Conservation (phyloP, 2,329 filamentous ascomycete genomes). For the Alternaria triticimaculans region DNA sequence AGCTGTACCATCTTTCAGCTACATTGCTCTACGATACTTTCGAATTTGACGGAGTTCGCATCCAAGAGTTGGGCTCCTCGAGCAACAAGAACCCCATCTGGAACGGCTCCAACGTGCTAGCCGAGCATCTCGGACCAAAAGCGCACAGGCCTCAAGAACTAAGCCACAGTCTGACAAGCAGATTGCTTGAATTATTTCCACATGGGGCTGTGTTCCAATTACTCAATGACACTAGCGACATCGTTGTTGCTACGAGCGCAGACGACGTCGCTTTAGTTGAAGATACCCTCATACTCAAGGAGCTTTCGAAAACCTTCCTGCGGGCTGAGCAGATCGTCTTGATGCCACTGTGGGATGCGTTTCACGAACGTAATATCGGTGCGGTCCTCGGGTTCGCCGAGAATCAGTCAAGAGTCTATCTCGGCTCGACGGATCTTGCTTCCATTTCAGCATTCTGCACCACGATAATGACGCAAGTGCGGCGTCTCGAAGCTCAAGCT, state of each 20-base stretch:
- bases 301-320: conserved; percentile 1
- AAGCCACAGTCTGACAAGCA: neutral
- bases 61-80: conserved; percentile 4
- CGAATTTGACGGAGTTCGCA: conserved; percentile 11
- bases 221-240: neutral
- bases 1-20: conserved; percentile 5
- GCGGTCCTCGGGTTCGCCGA: conserved; percentile 10
- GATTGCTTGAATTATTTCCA: conserved; percentile 2
- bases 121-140: conserved; percentile 2
- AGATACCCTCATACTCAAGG: neutral
- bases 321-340: conserved; percentile 3
- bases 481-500: conserved; percentile 11
- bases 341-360: conserved; percentile 12
- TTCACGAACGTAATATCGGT: conserved; percentile 11
- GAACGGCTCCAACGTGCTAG: conserved; percentile 9
- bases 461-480: conserved; percentile 13
- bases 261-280: neutral
- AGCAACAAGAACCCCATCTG: conserved; percentile 8
- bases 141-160: neutral
- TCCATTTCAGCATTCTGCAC: conserved; percentile 13
- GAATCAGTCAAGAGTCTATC: conserved; percentile 6
- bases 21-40: conserved; percentile 8
- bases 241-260: conserved; percentile 8
- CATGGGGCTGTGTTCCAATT: conserved; percentile 7
- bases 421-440: conserved; percentile 8